Base-by-base conservation (phyloP, 192 early-diverging fungal genomes). In the Entomortierella lignicola region DNA sequence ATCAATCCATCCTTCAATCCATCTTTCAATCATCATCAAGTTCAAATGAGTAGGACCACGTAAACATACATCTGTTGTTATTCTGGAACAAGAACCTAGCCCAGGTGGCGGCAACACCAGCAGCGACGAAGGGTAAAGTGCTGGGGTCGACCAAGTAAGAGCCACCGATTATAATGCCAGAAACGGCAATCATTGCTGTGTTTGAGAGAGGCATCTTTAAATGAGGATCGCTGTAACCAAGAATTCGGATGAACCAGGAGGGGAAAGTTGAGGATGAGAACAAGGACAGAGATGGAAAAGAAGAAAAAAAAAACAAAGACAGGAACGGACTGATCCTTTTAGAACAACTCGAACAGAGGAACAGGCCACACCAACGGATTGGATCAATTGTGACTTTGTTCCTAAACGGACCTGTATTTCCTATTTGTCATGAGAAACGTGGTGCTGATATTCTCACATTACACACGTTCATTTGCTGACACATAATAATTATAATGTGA, bases 101-200 rank as follows among this genome's bases (percentile, higher is more conserved):
- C 67, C 67, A 72, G 44, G 79, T 69, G 55, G 66, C 79, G 34
- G 72, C 70, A 1, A 81, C 71, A 61, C 79, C 79, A 8, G 79
- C 79, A 37, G 51, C 64, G 21, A 63, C 71, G 27, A 65, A 70
- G 15, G 75, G 75, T 31, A 81, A 8, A 17, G 66, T 37, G 21
- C 32, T 42, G 41, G 65, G 50, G 63, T 74, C 79, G 58, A 68
- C 30, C 21, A 81, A 18, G 60, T 63, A 72, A 15, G 79, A 55
- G 7, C 70, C 79, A n/a, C 56, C 41, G 43, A 72, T 63, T 25
- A 81, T 50, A 48, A 55, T 20, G 53, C 65, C 70, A 31, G 79
- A 73, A 64, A 41, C 44, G 21, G 64, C 80, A 51, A 51, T 72
- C 47, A 72, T 66, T 57, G 55, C 63, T 18, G 60, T 55, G 60